Evolutionary conservation across 1,284 basidiomycete genomes (phyloP).

Genomic region (Psilocybe mexicana): DNA sequence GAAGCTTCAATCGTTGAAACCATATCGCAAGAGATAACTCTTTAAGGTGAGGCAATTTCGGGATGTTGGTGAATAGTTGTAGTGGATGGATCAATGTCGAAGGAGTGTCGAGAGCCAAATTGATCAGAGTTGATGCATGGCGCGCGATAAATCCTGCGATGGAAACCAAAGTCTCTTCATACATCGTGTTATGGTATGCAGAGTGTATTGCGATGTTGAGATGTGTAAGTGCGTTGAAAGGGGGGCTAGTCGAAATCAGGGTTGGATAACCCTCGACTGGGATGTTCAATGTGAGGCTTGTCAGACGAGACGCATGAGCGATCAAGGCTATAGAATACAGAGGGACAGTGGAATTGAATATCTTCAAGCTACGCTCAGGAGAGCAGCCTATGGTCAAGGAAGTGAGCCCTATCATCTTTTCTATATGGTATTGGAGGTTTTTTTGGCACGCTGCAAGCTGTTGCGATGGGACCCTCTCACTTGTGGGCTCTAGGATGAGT

Average conservation of each 20-base stretch:
- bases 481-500: no score
- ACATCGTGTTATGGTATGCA: background rate
- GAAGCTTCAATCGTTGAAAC: background rate
- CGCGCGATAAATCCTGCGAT: slow-evolving; percentile 15
- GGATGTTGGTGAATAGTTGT: slow-evolving; percentile 7
- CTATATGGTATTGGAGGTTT: background rate
- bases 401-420: background rate
- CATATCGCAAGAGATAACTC: background rate
- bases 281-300: slow-evolving; percentile 13
- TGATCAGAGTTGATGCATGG: slow-evolving; percentile 9
- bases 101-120: slow-evolving; percentile 11
- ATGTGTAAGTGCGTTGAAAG: slow-evolving; percentile 11
- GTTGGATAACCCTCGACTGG: slow-evolving; percentile 16
- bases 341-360: background rate
- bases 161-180: background rate
- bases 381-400: background rate
- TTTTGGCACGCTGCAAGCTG: background rate
- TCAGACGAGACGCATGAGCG: slow-evolving; percentile 11
- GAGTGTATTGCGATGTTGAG: slow-evolving; percentile 1
- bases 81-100: slow-evolving; percentile 9
- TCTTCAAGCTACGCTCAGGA: background rate
- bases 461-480: background rate
- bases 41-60: background rate
- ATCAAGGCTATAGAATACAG: slow-evolving; percentile 12
- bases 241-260: slow-evolving; percentile 4